Evolutionary conservation across 1,139 yeast species (phyloP), one percentile per base, ranked within the genome.

Genomic region (Petasospora fabianii): DNA sequence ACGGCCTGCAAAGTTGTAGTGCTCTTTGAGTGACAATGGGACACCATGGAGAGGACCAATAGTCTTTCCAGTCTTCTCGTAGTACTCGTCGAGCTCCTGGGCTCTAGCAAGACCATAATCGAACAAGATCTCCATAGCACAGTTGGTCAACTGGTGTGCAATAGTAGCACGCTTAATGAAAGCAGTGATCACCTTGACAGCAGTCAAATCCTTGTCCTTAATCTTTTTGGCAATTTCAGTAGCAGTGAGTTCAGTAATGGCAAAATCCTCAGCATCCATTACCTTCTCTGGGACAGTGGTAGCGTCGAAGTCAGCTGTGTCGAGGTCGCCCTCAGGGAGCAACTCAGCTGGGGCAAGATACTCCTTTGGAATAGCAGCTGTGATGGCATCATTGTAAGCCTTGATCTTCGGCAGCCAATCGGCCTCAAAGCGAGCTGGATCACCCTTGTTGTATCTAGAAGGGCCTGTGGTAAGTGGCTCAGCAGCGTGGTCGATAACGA

Each of bases 1-100:
- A 49, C 66, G 76, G 14, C 77, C 82, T 39, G 65, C 69, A 53
- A 68, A 77, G 47, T 73, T 70, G 64, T 81, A 75, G 54, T 83
- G 90, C 59, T 84, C 95, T 55, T 84, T 84, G 44, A 84, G 64
- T 1, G 92, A 81, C 29, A 84, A 62, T n/a, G 94, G 94, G 32
- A 84, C 65, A 15, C 95, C 95, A 52, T 84, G 94, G 44, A 84
- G 66, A 6, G 88, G 87, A 32, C 95, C 94, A 41, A 79, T 61
- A 0, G 80, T 63, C 52, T 77, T 73, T 1, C 46, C 75, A 36
- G 70, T 62, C 38, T 68, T 61, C 36, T 63, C 65, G 39, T 66
- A 67, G 51, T 75, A 69, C 8, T 66, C 70, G 53, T 80, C 86
- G 46, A 79, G 64, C 43, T 62, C 67, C 52, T 71, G 57, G 12